Evolutionary conservation across 2,329 filamentous ascomycete genomes (phyloP).

Genomic region (Triangularia verruculosa): DNA sequence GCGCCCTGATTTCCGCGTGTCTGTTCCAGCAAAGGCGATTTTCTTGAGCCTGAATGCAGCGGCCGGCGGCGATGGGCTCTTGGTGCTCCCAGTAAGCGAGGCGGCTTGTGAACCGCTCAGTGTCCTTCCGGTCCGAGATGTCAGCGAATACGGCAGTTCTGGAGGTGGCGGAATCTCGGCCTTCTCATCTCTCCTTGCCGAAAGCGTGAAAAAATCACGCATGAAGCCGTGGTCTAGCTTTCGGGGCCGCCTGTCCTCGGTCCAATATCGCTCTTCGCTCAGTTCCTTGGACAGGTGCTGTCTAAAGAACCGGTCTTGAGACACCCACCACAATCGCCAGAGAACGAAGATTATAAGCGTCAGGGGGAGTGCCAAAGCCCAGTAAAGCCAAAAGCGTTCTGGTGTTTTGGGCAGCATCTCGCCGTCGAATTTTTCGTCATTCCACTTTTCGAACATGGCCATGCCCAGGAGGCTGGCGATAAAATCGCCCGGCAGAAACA

Average conservation of each 20-base stretch:
- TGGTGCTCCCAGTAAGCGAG: not conserved
- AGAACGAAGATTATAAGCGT: slow-evolving; percentile 41
- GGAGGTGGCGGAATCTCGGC: not conserved
- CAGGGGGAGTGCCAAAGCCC: slow-evolving; percentile 43
- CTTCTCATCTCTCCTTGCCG: slow-evolving; percentile 32
- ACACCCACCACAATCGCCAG: slow-evolving; percentile 49
- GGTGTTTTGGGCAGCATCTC: slow-evolving; percentile 34
- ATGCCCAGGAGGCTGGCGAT: slow-evolving; percentile 46
- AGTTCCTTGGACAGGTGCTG: slow-evolving; percentile 45
- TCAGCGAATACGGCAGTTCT: not conserved
- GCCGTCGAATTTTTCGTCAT: slow-evolving; percentile 27
- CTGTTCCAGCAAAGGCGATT: slow-evolving; percentile 1
- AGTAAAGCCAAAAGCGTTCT: slow-evolving; percentile 46
- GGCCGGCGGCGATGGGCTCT: not conserved
- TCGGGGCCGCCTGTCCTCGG: slow-evolving; percentile 42
- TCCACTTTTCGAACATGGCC: slow-evolving; percentile 48
- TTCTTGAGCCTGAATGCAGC: not conserved
- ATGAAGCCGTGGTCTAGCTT: slow-evolving; percentile 42
- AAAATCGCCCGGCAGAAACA: slow-evolving; percentile 48
- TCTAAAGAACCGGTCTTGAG: slow-evolving; percentile 45
- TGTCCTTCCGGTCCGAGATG: not conserved
- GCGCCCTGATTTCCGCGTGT: not conserved
- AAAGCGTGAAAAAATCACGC: slow-evolving; percentile 44
- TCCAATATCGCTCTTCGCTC: slow-evolving; percentile 49
- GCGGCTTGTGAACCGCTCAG: not conserved